Percentiles rank a stretch among this genome's conserved stretches.
Conservation (phyloP, 257 asterid species). For the Solanum habrochaites region DNA sequence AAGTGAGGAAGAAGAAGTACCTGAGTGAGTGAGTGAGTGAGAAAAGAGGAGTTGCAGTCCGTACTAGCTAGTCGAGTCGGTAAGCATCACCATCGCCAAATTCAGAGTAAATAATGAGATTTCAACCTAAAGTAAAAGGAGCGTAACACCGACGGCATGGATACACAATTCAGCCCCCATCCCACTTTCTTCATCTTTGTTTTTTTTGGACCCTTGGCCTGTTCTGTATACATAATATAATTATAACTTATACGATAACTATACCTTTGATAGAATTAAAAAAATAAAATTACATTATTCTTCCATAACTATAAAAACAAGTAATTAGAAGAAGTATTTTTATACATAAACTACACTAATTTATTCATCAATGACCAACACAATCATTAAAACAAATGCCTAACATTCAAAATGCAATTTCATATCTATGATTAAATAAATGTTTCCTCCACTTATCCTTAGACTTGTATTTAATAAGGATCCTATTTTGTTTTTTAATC, state of each 20-base stretch:
- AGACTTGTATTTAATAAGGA: too few species aligned
- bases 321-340: too few species aligned
- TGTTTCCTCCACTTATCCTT: neutral
- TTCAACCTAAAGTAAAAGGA: neutral
- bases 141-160: neutral
- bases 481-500: too few species aligned
- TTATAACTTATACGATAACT: too few species aligned
- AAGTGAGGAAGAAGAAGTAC: neutral
- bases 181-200: neutral
- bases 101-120: neutral
- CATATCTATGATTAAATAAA: too few species aligned
- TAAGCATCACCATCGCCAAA: neutral
- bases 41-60: neutral
- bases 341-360: neutral
- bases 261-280: too few species aligned
- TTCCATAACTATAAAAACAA: too few species aligned
- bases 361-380: neutral
- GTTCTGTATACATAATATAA: too few species aligned
- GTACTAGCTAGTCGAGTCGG: neutral
- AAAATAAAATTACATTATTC: too few species aligned
- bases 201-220: too few species aligned
- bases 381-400: neutral
- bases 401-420: neutral
- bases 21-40: neutral
- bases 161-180: neutral